Base-by-base conservation (phyloP, 169 alveolate genomes). In the Plasmodium vivax region DNA sequence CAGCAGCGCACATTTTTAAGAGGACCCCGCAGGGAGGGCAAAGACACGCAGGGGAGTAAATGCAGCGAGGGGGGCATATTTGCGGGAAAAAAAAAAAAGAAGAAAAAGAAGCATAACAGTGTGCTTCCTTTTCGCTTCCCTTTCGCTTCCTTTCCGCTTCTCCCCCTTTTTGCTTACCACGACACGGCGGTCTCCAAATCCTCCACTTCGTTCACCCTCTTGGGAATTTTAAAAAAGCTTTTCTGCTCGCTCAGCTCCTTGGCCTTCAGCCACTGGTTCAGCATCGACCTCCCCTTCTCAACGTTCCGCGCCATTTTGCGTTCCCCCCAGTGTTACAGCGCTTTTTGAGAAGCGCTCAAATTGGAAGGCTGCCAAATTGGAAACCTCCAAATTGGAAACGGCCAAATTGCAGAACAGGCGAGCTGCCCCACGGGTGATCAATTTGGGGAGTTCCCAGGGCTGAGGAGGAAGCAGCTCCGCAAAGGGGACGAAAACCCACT, bases 281-380 rank as follows among this genome's bases (percentile, higher is more conserved):
- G 81, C 94, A 87, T 87, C 34, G 94, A 87, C 38, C 47, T 87
- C 81, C 94, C 94, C 23, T 87, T 87, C 68, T 87, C 94, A 10
- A 75, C 82, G 43, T 74, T 87, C 43, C 94, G 79, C 14, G 94
- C 94, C 94, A 87, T 87, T 51, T 54, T 75, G 51, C 27, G 32
- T 74, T 19, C 79, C n/a, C 41, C 58, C 58, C n/a, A 9, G 12
- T 9, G 16, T 47, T 47, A 47, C 9, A 47, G 58, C 58, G 58
- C 12, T 47, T 47, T 47, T n/a, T 47, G 58, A 10, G 58, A 47
- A 7, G 54, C 12, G 54, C 54, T 43, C 14, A 43, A 43, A 8
- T 43, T 43, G 54, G 2, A 1, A 43, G 12, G 58, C 58, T n/a
- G 58, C 12, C 58, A 47, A 47, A 3, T 38, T 38, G 45, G 9